Conservation (phyloP, 2,329 filamentous ascomycete species). For the Trichoderma pleuroti region DNA sequence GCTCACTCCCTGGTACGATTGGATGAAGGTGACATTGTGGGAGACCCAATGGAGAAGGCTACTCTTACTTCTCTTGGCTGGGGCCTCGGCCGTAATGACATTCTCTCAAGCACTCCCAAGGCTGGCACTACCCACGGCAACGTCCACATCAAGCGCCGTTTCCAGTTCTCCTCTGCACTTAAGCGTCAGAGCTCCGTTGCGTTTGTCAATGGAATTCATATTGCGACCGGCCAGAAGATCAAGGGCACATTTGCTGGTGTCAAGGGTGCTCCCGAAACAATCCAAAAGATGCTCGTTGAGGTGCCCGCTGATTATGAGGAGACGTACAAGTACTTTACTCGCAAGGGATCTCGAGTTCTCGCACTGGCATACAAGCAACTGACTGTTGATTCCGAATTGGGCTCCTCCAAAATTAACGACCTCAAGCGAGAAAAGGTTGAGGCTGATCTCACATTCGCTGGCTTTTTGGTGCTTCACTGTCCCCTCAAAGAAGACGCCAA, state of each 20-base stretch:
- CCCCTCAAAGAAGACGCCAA: slow-evolving; percentile 95
- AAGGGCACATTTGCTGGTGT: slow-evolving; percentile 90
- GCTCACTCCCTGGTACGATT: slow-evolving; percentile 94
- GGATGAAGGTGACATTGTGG: slow-evolving; percentile 94
- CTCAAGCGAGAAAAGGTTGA: slow-evolving; percentile 92
- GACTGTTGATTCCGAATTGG: slow-evolving; percentile 74
- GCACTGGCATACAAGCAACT: slow-evolving; percentile 93
- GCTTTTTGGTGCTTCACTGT: slow-evolving; percentile 92
- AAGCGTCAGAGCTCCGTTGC: slow-evolving; percentile 96
- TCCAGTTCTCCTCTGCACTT: slow-evolving; percentile 95
- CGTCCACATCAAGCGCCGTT: slow-evolving; percentile 92
- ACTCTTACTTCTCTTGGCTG: slow-evolving; percentile 86
- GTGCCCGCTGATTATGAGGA: slow-evolving; percentile 90
- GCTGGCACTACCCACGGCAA: slow-evolving; percentile 52
- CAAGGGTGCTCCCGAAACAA: slow-evolving; percentile 96
- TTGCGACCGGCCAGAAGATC: slow-evolving; percentile 68
- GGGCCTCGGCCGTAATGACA: slow-evolving; percentile 87
- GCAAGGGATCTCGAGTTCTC: slow-evolving; percentile 90
- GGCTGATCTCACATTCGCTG: slow-evolving; percentile 78
- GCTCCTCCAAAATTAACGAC: slow-evolving; percentile 83
- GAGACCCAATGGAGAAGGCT: slow-evolving; percentile 98
- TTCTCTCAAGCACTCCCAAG: slow-evolving; percentile 60
- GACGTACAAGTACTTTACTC: slow-evolving; percentile 96
- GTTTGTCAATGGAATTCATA: slow-evolving; percentile 69
- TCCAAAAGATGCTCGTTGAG: slow-evolving; percentile 83